Conservation (phyloP, 495 filamentous ascomycete species). For the Jackrogersella minutella region DNA sequence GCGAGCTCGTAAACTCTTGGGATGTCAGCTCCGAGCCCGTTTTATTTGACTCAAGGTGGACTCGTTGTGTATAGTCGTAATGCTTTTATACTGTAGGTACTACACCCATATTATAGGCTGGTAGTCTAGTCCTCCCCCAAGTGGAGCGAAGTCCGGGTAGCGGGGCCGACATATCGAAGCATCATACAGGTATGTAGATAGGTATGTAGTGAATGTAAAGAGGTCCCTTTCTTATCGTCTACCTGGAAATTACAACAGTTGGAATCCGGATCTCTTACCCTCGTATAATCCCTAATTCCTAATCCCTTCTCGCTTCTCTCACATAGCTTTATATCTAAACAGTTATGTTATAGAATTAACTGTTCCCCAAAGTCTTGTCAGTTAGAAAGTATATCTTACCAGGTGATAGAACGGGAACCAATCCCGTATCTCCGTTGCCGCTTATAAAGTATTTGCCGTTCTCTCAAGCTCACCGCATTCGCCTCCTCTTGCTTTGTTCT, state of each 20-base stretch:
- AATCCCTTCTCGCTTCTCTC: neutral
- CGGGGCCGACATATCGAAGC: slow-evolving; percentile 43
- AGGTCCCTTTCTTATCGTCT: too few relatives aligned
- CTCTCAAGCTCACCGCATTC: neutral
- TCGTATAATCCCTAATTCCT: neutral
- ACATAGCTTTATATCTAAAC: neutral
- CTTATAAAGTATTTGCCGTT: slow-evolving; percentile 7
- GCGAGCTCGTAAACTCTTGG: slow-evolving; percentile 27
- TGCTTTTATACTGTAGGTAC: neutral
- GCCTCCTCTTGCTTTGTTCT: slow-evolving; percentile 11
- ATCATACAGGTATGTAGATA: slow-evolving; percentile 38
- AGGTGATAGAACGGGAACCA: slow-evolving; percentile 13
- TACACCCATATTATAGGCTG: too few relatives aligned
- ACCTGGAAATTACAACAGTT: neutral
- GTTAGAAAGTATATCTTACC: neutral
- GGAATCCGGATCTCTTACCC: slow-evolving; percentile 1
- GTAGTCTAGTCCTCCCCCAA: slow-evolving; percentile 6
- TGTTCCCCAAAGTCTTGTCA: neutral
- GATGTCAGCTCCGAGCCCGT: too few relatives aligned
- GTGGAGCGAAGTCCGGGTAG: slow-evolving; percentile 32
- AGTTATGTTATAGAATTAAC: neutral
- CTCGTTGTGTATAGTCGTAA: slow-evolving; percentile 8
- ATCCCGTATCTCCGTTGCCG: slow-evolving; percentile 10
- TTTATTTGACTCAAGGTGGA: slow-evolving; percentile 3
- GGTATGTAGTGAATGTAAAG: too few relatives aligned